phyloP scores from a whole-genome alignment of 2,329 filamentous ascomycete species.

The Achaetomium macrosporum region DNA sequence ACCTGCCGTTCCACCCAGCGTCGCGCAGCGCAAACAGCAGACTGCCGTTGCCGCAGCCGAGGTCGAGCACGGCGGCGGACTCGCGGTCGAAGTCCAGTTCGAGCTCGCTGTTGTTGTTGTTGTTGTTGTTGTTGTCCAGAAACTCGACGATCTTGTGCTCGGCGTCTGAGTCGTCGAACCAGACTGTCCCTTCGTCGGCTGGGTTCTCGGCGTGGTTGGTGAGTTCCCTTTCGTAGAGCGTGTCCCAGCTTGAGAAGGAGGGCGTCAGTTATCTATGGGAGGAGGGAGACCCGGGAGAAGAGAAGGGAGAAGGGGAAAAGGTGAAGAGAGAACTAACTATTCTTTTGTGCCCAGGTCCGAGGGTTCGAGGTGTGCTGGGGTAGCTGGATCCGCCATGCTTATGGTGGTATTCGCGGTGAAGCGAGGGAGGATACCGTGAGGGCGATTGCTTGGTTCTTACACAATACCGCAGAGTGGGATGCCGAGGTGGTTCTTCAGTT shows the following conservation, averaged over 20 bases:
- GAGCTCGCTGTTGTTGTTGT: constrained; percentile 10
- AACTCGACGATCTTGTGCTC: constrained; percentile 72
- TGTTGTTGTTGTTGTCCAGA: constrained; percentile 40
- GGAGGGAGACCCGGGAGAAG: background rate
- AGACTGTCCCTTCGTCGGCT: constrained; percentile 78
- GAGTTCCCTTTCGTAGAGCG: constrained; percentile 65
- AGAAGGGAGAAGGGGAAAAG: background rate
- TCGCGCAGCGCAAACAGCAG: constrained; percentile 77
- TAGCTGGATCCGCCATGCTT: constrained; percentile 24
- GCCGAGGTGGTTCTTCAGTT: no score
- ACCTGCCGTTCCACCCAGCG: constrained; percentile 54
- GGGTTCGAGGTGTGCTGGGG: constrained; percentile 65
- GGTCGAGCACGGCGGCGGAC: constrained; percentile 65
- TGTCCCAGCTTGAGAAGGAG: constrained; percentile 60
- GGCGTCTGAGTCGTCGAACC: constrained; percentile 92
- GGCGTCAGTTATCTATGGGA: background rate
- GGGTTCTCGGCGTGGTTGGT: constrained; percentile 66
- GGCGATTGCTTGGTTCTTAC: background rate
- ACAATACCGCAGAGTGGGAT: no score
- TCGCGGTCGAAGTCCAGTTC: constrained; percentile 23
- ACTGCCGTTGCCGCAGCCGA: constrained; percentile 92
- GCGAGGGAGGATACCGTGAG: background rate
- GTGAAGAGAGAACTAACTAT: constrained; percentile 56
- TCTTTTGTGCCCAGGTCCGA: constrained; percentile 81
- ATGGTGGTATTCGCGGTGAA: no score